Evolutionary conservation across 1,284 basidiomycete genomes (phyloP).

Genomic region (Fistulinella cinereoalba): DNA sequence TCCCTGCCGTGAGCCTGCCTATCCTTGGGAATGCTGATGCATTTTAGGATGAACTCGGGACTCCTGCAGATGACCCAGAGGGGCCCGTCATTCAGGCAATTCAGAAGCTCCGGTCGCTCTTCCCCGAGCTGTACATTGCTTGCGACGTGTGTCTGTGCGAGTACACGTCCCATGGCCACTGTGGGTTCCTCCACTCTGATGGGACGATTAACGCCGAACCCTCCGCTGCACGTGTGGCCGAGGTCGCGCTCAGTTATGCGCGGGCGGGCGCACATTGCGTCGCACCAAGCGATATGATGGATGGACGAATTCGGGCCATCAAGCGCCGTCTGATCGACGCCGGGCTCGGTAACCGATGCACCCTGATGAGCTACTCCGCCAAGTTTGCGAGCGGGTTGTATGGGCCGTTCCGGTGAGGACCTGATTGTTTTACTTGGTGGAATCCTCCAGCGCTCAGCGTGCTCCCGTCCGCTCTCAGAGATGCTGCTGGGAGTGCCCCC

Average conservation of each 20-base stretch:
- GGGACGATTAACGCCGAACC: conserved; percentile 73
- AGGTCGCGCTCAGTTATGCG: conserved; percentile 93
- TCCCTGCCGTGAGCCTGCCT: too few relatives aligned
- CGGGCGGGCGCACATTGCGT: conserved; percentile 96
- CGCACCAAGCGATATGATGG: conserved; percentile 99
- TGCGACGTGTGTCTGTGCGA: conserved; percentile 99
- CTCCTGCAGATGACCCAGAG: conserved; percentile 84
- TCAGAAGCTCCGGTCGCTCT: conserved; percentile 71
- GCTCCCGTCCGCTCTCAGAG: conserved; percentile 48
- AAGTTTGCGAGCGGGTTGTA: conserved; percentile 98
- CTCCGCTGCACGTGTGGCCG: conserved; percentile 82
- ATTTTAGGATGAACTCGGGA: conserved; percentile 74
- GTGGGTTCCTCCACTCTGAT: conserved; percentile 76
- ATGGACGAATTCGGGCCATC: conserved; percentile 89
- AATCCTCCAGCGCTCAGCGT: background rate
- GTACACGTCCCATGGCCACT: conserved; percentile 98
- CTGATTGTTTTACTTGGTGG: too few relatives aligned
- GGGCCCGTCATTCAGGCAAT: conserved; percentile 96
- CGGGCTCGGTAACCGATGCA: conserved; percentile 83
- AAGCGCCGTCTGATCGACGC: conserved; percentile 82
- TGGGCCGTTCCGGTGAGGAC: conserved; percentile 87
- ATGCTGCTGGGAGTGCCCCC: conserved; percentile 94
- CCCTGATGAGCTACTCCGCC: conserved; percentile 97
- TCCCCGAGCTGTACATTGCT: conserved; percentile 84
- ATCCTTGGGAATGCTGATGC: too few relatives aligned